Base-by-base conservation (phyloP, 1,284 basidiomycete genomes). In the Papiliotrema flavescens region DNA sequence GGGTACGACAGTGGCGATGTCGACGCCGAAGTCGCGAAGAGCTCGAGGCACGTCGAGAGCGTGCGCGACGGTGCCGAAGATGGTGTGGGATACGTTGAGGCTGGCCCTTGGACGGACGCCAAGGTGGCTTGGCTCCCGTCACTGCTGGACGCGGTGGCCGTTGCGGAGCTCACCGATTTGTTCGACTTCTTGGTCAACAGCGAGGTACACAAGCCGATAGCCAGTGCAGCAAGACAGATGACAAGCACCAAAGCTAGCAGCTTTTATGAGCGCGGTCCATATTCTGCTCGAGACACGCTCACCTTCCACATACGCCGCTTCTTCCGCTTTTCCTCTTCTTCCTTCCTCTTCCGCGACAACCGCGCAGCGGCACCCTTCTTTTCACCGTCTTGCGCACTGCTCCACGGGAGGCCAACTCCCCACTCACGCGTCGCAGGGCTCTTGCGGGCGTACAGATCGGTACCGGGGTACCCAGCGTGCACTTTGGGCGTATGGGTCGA, bases 1-100 rank as follows among this genome's bases (percentile, higher is more conserved):
- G 71, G 65, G 52, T 67, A 72, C 1, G 63, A 51, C 0, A 51
- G 26, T 14, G 72, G 68, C 9, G 62, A 61, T 14, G 65, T 51
- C 8, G 69, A 53, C 0, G 65, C 63, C n/a, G 63, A 57, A 9
- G 56, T 43, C 8, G 57, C 47, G 56, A 68, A 76, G 20, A 57
- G 56, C 24, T 63, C 50, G 24, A 76, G 60, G 54, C 75, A 76
- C 4, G 64, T 59, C 11, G 59, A 45, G 36, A 75, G 66, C 9
- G 64, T 67, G 35, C 63, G 58, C 4, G 69, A 62, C 1, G 39
- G 24, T 9, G 14, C 17, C 7, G 42, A 45, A 13, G 50, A 39
- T 13, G 50, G 23, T 8, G 59, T 44, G 11, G 51, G n/a, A 17
- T 57, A 41, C n/a, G 55, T 41, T 14, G 66, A 53, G 15, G 63